Conservation (phyloP, 345 rosid species). For the Anastatica hierochuntica region DNA sequence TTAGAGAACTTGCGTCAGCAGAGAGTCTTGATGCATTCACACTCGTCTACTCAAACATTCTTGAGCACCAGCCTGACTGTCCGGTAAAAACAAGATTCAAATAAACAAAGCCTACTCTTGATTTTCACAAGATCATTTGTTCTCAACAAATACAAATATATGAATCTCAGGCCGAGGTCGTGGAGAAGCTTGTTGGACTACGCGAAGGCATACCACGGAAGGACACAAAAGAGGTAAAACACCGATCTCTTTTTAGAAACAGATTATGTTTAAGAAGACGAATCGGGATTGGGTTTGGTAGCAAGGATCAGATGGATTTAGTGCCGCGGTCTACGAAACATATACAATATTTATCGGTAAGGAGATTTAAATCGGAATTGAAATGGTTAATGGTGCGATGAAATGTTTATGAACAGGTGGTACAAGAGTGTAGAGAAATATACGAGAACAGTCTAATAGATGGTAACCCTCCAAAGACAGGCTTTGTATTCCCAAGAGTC, state of each 20-base stretch:
- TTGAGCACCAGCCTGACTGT: slow-evolving; percentile 96
- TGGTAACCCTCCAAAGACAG: slow-evolving; percentile 80
- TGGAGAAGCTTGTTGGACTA: slow-evolving; percentile 89
- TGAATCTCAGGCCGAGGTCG: slow-evolving; percentile 81
- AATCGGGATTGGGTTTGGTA: no score
- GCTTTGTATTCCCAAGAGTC: slow-evolving; percentile 77
- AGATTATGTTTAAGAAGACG: no score
- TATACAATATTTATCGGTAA: no score
- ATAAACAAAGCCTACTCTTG: slow-evolving; percentile 9
- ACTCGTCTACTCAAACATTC: slow-evolving; percentile 84
- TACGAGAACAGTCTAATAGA: slow-evolving; percentile 75
- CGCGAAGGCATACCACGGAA: slow-evolving; percentile 96
- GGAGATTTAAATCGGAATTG: no score
- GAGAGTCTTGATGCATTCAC: slow-evolving; percentile 95
- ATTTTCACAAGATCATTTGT: background rate
- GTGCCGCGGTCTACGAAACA: no score
- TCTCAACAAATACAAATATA: background rate
- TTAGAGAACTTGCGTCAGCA: slow-evolving; percentile 97
- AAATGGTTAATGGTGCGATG: slow-evolving; percentile 17
- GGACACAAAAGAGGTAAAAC: slow-evolving; percentile 90
- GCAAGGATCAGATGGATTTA: no score
- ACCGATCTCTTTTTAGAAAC: background rate
- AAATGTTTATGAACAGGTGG: slow-evolving; percentile 40
- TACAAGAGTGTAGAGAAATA: slow-evolving; percentile 95
- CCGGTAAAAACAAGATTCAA: slow-evolving; percentile 42